Evolutionary conservation across 2,329 filamentous ascomycete genomes (phyloP).

Genomic region (Neonectria faginata): DNA sequence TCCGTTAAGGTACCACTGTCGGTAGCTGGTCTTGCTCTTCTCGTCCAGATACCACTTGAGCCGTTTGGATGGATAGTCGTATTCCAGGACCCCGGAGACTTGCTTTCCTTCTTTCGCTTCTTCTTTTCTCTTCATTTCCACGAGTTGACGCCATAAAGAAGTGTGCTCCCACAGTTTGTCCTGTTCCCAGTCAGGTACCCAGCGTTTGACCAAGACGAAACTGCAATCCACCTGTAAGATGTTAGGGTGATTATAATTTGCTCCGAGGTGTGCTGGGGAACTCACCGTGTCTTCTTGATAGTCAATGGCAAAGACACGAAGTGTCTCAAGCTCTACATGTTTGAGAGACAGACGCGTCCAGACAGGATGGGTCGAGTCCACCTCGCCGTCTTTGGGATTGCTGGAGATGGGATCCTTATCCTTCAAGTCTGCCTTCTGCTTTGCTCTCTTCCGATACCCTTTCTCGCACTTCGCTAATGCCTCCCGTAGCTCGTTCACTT

Average conservation of each 20-base stretch:
- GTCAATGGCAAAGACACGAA: neutral
- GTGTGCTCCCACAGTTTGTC: slow-evolving; percentile 1
- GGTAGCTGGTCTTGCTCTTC: neutral
- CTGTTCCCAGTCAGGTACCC: slow-evolving; percentile 7
- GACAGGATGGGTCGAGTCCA: neutral
- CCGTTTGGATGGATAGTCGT: slow-evolving; percentile 8
- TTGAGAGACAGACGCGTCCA: neutral
- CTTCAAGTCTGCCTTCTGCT: neutral
- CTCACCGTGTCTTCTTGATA: neutral
- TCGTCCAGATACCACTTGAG: slow-evolving; percentile 21
- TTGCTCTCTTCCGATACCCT: neutral
- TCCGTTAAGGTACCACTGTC: slow-evolving; percentile 15
- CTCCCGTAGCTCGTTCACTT: neutral
- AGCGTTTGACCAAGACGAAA: neutral
- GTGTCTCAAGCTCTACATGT: neutral
- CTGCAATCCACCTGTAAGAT: neutral
- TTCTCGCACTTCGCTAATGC: neutral
- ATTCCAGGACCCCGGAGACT: slow-evolving; percentile 6
- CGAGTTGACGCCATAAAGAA: neutral
- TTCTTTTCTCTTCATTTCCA: neutral
- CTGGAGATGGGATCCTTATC: neutral
- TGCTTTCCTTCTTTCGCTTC: neutral
- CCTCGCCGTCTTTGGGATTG: neutral
- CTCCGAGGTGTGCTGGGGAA: neutral
- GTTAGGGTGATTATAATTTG: neutral